phyloP scores from a whole-genome alignment of 768 basidiomycete genomes.

The Phylloporus sp. region DNA sequence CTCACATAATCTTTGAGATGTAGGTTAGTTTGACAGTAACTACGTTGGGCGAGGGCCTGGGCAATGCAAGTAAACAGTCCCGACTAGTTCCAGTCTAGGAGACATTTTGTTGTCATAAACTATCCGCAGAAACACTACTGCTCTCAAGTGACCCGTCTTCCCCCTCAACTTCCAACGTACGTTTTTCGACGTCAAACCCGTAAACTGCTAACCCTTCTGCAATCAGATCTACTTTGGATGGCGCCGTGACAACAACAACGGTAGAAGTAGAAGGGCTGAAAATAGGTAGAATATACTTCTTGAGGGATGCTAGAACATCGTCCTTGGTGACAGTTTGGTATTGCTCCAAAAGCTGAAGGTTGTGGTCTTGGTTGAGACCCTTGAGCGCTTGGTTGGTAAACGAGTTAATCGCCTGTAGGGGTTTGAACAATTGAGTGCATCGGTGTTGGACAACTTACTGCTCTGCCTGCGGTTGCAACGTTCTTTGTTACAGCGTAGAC shows the following conservation, averaged over 20 bases:
- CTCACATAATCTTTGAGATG: background rate
- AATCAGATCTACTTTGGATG: slow-evolving; percentile 74
- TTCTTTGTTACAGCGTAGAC: slow-evolving; percentile 78
- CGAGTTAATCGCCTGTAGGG: slow-evolving; percentile 64
- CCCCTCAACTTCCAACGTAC: slow-evolving; percentile 59
- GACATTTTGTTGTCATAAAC: slow-evolving; percentile 8
- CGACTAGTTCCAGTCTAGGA: background rate
- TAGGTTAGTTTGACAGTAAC: background rate
- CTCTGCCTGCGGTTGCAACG: slow-evolving; percentile 83
- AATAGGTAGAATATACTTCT: slow-evolving; percentile 77
- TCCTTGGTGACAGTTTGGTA: slow-evolving; percentile 77
- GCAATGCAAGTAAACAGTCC: background rate
- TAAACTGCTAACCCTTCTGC: slow-evolving; percentile 52
- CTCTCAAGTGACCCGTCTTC: slow-evolving; percentile 41
- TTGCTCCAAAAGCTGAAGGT: slow-evolving; percentile 71
- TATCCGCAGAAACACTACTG: slow-evolving; percentile 32
- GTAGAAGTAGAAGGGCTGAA: slow-evolving; percentile 76
- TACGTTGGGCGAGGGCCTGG: background rate
- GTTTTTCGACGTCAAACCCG: slow-evolving; percentile 81
- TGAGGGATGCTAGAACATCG: slow-evolving; percentile 66
- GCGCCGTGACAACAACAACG: slow-evolving; percentile 78
- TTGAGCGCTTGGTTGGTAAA: slow-evolving; percentile 92
- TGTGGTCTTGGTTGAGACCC: slow-evolving; percentile 70
- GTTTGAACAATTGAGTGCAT: slow-evolving; percentile 8
- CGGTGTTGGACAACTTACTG: slow-evolving; percentile 48